Conservation (phyloP, 768 basidiomycete species). For the Termitomyces bulborhizus region DNA sequence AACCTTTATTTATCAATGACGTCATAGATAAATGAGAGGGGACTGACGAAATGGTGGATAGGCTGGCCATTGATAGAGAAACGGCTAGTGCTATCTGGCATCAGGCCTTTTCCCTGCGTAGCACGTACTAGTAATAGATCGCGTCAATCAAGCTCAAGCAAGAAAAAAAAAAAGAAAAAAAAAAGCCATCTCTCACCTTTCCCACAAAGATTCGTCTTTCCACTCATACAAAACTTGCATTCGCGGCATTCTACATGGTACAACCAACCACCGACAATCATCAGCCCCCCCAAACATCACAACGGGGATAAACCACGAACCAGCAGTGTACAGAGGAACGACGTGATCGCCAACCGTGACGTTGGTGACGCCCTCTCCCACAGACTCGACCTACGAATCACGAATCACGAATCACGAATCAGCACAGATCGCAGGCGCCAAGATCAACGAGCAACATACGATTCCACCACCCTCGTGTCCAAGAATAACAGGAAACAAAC, state of each 20-base stretch:
- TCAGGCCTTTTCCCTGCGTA: conserved; percentile 90
- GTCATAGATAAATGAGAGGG: not conserved
- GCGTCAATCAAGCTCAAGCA: not conserved
- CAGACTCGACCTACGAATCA: conserved; percentile 76
- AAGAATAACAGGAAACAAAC: conserved; percentile 87
- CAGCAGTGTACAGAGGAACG: conserved; percentile 93
- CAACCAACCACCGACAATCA: not conserved
- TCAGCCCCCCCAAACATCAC: not conserved
- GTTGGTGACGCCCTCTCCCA: conserved; percentile 89
- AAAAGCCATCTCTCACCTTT: conserved; percentile 47
- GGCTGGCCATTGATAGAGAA: conserved; percentile 87
- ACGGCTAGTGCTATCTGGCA: conserved; percentile 86
- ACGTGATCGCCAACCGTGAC: conserved; percentile 88
- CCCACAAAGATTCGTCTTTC: conserved; percentile 98
- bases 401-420: not conserved
- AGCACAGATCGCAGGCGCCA: not conserved
- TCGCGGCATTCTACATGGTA: conserved; percentile 69
- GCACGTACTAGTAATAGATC: conserved; percentile 56
- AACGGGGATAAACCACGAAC: conserved; percentile 29
- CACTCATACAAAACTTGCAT: conserved; percentile 98
- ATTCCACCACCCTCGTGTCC: conserved; percentile 94
- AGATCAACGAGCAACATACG: conserved; percentile 34
- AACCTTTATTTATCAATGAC: not conserved
- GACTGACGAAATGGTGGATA: conserved; percentile 84
- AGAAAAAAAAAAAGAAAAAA: not conserved